phyloP scores from a whole-genome alignment of 768 basidiomycete species.

The Panellus pusillus region DNA sequence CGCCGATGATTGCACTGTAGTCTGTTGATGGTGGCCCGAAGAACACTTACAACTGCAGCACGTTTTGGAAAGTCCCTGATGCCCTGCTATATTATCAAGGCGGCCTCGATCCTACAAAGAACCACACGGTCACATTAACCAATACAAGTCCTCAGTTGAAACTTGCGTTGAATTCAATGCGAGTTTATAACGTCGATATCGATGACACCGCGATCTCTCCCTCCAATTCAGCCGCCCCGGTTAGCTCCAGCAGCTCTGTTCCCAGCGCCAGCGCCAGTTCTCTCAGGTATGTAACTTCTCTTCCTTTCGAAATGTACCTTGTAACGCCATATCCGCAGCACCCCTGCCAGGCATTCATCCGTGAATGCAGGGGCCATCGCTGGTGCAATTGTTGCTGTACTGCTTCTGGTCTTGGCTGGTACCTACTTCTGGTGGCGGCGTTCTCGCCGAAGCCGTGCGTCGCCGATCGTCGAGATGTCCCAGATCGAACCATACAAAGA shows the following conservation, averaged over 20 bases:
- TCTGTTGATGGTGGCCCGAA: not conserved
- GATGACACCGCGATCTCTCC: not conserved
- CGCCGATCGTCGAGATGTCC: not conserved
- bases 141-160: conserved; percentile 1
- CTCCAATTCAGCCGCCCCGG: not conserved
- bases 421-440: conserved; percentile 4
- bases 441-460: not conserved
- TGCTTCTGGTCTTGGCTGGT: not conserved
- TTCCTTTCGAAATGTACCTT: too few species aligned
- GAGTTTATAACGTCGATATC: not conserved
- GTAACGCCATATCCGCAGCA: too few species aligned
- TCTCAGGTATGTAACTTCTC: too few species aligned
- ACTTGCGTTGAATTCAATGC: conserved; percentile 12
- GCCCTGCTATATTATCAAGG: conserved; percentile 13
- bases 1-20: not conserved
- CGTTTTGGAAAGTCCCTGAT: conserved; percentile 17
- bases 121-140: conserved; percentile 5
- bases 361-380: conserved; percentile 11
- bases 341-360: conserved; percentile 1
- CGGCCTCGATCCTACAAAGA: conserved; percentile 12
- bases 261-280: not conserved
- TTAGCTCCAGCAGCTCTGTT: not conserved
- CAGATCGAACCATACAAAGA: not conserved
- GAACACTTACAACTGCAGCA: conserved; percentile 8
- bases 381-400: conserved; percentile 10